These are phyloP conservation scores for Metschnikowia colocasiae DNA, from an alignment of 805 yeast species.

Conservation along the genomic window DNA sequence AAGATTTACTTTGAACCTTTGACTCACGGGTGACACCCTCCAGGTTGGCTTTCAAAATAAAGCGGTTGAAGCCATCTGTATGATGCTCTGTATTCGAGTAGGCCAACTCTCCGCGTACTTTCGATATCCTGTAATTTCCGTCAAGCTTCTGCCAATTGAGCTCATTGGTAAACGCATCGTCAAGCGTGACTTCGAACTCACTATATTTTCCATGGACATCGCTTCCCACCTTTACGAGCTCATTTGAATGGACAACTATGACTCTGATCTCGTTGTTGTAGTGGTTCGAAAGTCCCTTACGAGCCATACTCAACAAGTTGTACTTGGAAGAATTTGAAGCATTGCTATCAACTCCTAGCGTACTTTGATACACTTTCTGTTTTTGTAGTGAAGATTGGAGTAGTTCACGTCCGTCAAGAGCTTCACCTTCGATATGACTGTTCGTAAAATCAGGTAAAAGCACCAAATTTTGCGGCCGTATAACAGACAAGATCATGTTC, in stretches of 20 bases:
- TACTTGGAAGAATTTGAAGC: conserved; percentile 23
- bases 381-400: conserved; percentile 29
- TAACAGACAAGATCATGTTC: conserved; percentile 67
- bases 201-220: conserved; percentile 40
- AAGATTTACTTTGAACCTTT: not conserved
- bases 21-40: not conserved
- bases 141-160: conserved; percentile 82
- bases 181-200: conserved; percentile 61
- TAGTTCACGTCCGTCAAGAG: conserved; percentile 26
- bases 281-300: conserved; percentile 26
- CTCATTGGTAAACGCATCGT: conserved; percentile 54
- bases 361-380: conserved; percentile 27
- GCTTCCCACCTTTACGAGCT: conserved; percentile 42
- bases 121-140: conserved; percentile 79
- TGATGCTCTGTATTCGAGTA: conserved; percentile 14
- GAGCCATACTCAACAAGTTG: conserved; percentile 29
- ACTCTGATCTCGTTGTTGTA: conserved; percentile 28
- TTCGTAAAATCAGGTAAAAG: conserved; percentile 46
- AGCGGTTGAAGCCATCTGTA: conserved; percentile 13
- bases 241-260: conserved; percentile 34
- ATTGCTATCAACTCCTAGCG: conserved; percentile 20
- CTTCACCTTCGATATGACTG: conserved; percentile 16
- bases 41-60: conserved; percentile 8
- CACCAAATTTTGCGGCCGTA: conserved; percentile 74
- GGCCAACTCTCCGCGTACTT: conserved; percentile 66